phyloP scores from a whole-genome alignment of 108 stramenopile species.

The Cyclotella atomus region DNA sequence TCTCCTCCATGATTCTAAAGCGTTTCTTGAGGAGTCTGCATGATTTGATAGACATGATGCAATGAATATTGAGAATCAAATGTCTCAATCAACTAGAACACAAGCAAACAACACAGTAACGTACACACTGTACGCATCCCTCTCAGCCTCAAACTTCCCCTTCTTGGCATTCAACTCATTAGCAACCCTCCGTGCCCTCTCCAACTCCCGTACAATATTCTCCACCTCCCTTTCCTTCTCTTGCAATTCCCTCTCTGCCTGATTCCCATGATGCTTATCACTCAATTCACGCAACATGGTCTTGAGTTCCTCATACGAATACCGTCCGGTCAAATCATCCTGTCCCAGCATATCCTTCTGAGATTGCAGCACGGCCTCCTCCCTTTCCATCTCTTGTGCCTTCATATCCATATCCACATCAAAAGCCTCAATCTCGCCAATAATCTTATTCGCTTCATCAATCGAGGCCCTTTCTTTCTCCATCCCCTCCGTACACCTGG shows the following conservation, averaged over 20 bases:
- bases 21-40: constrained; percentile 52
- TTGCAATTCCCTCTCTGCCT: constrained; percentile 32
- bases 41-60: too few relatives aligned
- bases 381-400: constrained; percentile 29
- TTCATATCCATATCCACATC: constrained; percentile 38
- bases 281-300: constrained; percentile 67
- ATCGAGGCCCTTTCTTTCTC: constrained; percentile 46
- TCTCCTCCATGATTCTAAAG: constrained; percentile 70
- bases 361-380: constrained; percentile 47
- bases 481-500: constrained; percentile 56
- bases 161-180: constrained; percentile 48
- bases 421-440: constrained; percentile 49
- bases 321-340: constrained; percentile 65
- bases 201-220: constrained; percentile 44
- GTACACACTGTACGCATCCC: constrained; percentile 48
- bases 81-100: background rate
- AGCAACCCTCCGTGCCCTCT: constrained; percentile 35
- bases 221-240: constrained; percentile 38
- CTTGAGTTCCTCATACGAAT: constrained; percentile 60
- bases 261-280: constrained; percentile 40
- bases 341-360: constrained; percentile 57
- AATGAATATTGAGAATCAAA: background rate
- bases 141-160: constrained; percentile 68
- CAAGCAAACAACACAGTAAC: background rate
- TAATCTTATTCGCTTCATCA: constrained; percentile 13